phyloP scores from a whole-genome alignment of 2,329 filamentous ascomycete genomes.

The Pyrenochaeta sp. region DNA sequence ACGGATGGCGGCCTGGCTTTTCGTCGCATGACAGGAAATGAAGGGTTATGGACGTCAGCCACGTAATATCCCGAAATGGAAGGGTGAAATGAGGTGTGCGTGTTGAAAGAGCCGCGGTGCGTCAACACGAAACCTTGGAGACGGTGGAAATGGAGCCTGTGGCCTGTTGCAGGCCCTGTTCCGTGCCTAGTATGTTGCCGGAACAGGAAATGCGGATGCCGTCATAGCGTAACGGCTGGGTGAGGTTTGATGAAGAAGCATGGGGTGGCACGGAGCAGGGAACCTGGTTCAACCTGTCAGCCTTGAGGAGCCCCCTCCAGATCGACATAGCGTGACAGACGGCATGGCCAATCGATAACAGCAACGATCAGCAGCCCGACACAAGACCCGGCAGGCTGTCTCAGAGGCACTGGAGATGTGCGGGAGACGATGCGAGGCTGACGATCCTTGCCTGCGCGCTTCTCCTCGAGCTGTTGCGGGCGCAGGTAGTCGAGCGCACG shows the following conservation, averaged over 20 bases:
- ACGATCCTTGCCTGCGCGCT: conserved; percentile 28
- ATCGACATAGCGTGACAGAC: conserved; percentile 46
- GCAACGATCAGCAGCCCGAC: conserved; percentile 38
- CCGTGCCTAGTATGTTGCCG: conserved; percentile 32
- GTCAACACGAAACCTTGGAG: conserved; percentile 47
- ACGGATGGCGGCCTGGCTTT: conserved; percentile 37
- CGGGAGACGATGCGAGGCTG: conserved; percentile 18
- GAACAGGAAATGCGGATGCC: conserved; percentile 41
- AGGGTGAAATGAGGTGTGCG: conserved; percentile 43
- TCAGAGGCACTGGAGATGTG: conserved; percentile 27
- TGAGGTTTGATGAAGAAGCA: conserved; percentile 29
- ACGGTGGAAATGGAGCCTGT: conserved; percentile 29
- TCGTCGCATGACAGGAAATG: conserved; percentile 49
- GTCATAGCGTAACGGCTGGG: conserved; percentile 35
- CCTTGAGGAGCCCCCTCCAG: conserved; percentile 42
- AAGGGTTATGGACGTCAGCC: conserved; percentile 47
- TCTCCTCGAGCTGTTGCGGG: conserved; percentile 25
- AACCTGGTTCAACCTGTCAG: conserved; percentile 46
- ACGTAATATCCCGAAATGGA: conserved; percentile 42
- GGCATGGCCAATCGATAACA: conserved; percentile 51
- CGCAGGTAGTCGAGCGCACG: conserved; percentile 15
- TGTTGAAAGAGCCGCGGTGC: conserved; percentile 43
- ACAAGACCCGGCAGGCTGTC: conserved; percentile 32
- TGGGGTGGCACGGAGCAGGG: conserved; percentile 38
- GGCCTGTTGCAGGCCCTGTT: conserved; percentile 27